A percentile compares a stretch with the other conserved stretches of the same genome.
Conservation (phyloP, 2,329 filamentous ascomycete genomes). For the Escovopsis sp. region DNA sequence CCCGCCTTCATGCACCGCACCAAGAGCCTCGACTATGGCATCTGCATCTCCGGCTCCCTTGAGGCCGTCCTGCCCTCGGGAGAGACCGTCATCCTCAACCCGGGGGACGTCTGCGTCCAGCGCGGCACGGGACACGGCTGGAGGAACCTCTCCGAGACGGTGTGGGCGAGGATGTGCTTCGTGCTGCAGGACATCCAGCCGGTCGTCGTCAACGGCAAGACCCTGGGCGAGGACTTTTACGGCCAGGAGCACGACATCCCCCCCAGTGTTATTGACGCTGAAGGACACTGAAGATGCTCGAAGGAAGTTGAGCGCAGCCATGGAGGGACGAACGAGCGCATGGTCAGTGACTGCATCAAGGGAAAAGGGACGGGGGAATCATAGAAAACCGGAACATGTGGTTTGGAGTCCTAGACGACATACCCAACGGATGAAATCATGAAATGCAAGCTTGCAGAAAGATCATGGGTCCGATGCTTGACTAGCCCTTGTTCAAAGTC, state of each 20-base stretch:
- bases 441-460: too few species aligned
- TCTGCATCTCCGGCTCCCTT: constrained; percentile 37
- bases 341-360: too few species aligned
- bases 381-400: too few species aligned
- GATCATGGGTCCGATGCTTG: too few species aligned
- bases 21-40: constrained; percentile 36
- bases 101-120: constrained; percentile 40
- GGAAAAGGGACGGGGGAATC: too few species aligned
- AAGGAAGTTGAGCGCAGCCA: too few species aligned
- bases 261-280: not conserved
- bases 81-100: constrained; percentile 26
- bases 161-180: constrained; percentile 31
- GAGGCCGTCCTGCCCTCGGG: constrained; percentile 36
- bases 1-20: constrained; percentile 33
- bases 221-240: constrained; percentile 1
- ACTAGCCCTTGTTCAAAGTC: too few species aligned
- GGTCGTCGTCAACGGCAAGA: not conserved
- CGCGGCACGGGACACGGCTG: constrained; percentile 39
- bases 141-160: constrained; percentile 30
- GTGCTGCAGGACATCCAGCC: constrained; percentile 22
- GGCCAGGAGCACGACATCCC: not conserved
- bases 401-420: too few species aligned
- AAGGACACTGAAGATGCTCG: too few species aligned
- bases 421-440: too few species aligned
- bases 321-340: too few species aligned